phyloP scores from a whole-genome alignment of 306 rosid genomes.

The Mimosa bimucronata region DNA sequence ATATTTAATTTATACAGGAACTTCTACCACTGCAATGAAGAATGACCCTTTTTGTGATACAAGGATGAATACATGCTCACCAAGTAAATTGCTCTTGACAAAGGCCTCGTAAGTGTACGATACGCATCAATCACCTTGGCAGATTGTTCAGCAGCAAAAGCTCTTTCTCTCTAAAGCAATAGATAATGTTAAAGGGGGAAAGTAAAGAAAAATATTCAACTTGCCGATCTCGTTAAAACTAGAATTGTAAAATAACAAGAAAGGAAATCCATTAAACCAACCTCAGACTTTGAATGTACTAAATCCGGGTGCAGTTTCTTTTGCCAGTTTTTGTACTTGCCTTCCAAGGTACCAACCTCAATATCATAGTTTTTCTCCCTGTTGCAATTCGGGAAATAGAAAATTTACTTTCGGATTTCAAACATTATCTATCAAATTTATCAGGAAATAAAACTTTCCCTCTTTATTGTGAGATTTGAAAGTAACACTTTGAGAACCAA shows the following conservation, averaged over 20 bases:
- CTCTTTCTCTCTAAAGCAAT: constrained; percentile 73
- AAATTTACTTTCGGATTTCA: background rate
- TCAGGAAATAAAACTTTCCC: constrained; percentile 11
- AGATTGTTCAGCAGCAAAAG: constrained; percentile 90
- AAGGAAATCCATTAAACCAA: constrained; percentile 39
- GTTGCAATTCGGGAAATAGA: constrained; percentile 14
- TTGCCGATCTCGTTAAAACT: background rate
- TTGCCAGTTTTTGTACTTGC: constrained; percentile 92
- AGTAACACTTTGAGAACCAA: background rate
- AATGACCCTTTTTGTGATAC: constrained; percentile 19
- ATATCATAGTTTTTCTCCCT: constrained; percentile 80
- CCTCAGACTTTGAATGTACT: constrained; percentile 95
- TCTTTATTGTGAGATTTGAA: background rate
- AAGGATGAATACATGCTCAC: constrained; percentile 50
- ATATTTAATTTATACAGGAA: background rate
- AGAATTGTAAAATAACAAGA: background rate
- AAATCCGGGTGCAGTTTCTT: constrained; percentile 96
- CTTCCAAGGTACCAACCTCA: constrained; percentile 66
- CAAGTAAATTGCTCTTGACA: constrained; percentile 77
- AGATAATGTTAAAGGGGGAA: constrained; percentile 14
- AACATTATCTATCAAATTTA: too few species aligned
- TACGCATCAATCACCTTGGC: constrained; percentile 90
- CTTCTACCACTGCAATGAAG: constrained; percentile 7
- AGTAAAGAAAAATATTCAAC: background rate
- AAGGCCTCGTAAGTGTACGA: constrained; percentile 76